Base-by-base conservation (phyloP, 1,284 basidiomycete genomes). In the Erythrobasidium hasegawianum region DNA sequence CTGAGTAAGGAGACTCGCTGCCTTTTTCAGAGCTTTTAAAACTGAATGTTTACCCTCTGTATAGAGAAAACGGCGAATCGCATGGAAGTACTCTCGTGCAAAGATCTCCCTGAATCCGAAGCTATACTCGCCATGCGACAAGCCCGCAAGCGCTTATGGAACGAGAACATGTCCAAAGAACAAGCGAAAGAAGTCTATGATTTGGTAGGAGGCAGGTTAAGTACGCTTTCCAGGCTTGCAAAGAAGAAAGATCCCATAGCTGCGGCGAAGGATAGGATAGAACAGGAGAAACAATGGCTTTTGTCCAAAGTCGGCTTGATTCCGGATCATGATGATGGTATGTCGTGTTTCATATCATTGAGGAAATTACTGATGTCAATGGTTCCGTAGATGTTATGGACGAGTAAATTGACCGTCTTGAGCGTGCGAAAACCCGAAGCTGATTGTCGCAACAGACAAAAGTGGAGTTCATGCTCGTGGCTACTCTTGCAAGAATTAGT, bases 71-170 rank as follows among this genome's bases (percentile, higher is more conserved):
- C 70, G 27, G 73, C 72, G 22, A 52, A 64, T 18, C 57, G 54
- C 29, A 64, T 71, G 26, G 72, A 88, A 81, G 84, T 89, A 26
- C 73, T 92, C 20, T 86, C 87, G 1, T 84, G 90, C 33, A 84
- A 83, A 59, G 88, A 92, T 74, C 82, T 93, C 2, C 79, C 81
- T 24, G 78, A 78, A 11, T 73, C 79, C n/a, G 87, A 89, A 73
- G 84, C 88, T 0, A 72, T 85, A 3, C 79, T 80, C 33, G 87
- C 88, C 1, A 79, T 85, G 1, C 79, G 77, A 22, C 81, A 81
- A 58, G 57, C 57, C 13, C 56, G 64, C n/a, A 69, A 69, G 53
- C 58, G 57, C 5, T 65, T 62, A 55, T 71, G 70, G 60, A 55
- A 27, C 4, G 50, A 60, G 39, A 59, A 57, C 13, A 59, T 71